Conservation (phyloP, 2,329 filamentous ascomycete species). For the Phoma sp. region DNA sequence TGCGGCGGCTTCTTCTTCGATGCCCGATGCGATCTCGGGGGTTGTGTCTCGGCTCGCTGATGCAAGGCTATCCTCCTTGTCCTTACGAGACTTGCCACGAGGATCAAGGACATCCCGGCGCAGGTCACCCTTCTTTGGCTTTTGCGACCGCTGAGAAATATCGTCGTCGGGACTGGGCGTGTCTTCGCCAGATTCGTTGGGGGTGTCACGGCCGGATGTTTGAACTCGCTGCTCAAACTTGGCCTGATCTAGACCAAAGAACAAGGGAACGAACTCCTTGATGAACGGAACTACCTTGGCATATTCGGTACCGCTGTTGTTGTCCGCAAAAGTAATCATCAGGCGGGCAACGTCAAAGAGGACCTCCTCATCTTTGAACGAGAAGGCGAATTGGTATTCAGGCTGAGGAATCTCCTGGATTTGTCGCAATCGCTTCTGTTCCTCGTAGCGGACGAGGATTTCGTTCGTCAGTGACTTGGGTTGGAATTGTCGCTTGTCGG, state of each 20-base stretch:
- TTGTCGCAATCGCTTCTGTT: conserved; percentile 76
- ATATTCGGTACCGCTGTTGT: conserved; percentile 51
- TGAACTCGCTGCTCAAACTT: conserved; percentile 73
- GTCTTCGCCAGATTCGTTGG: conserved; percentile 64
- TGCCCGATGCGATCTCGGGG: conserved; percentile 78
- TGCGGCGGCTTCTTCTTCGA: conserved; percentile 75
- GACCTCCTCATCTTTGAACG: conserved; percentile 66
- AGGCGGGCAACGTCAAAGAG: conserved; percentile 58
- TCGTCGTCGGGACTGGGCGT: conserved; percentile 71
- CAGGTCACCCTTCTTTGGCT: conserved; percentile 70
- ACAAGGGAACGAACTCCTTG: conserved; percentile 57
- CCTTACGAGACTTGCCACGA: conserved; percentile 72
- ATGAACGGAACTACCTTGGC: conserved; percentile 55
- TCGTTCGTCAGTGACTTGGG: conserved; percentile 88
- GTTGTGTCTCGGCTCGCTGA: conserved; percentile 87
- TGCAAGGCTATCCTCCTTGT: conserved; percentile 80
- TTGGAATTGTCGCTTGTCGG: conserved; percentile 89
- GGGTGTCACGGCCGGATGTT: conserved; percentile 47
- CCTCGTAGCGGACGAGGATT: conserved; percentile 91
- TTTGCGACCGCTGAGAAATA: conserved; percentile 70
- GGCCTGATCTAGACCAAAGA: conserved; percentile 56
- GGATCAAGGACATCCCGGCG: conserved; percentile 86
- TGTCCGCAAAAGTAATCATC: conserved; percentile 53
- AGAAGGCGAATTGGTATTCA: conserved; percentile 76
- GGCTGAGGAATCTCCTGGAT: conserved; percentile 64